A percentile compares a stretch with the other conserved stretches of the same genome.
These are phyloP conservation scores for Alnus glutinosa DNA, from an alignment of 306 rosid species.

Conservation along the genomic window DNA sequence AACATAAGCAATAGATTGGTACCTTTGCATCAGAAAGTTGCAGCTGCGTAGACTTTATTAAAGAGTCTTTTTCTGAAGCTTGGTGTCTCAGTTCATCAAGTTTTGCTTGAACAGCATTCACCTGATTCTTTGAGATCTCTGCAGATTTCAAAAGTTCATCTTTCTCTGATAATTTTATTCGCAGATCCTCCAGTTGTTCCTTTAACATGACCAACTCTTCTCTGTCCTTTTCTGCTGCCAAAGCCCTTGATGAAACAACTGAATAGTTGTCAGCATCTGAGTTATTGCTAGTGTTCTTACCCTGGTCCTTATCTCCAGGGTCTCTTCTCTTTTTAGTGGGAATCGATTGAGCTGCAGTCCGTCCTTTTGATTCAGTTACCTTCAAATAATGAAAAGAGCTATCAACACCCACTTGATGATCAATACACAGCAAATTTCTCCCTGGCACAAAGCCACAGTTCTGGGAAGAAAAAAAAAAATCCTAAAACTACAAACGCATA, in stretches of 20 bases:
- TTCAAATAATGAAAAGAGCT: constrained; percentile 30
- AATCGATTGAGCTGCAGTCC: constrained; percentile 65
- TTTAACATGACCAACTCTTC: constrained; percentile 65
- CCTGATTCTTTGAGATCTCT: constrained; percentile 62
- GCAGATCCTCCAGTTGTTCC: constrained; percentile 80
- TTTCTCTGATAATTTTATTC: constrained; percentile 63
- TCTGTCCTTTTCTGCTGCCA: constrained; percentile 57
- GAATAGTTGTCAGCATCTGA: constrained; percentile 57
- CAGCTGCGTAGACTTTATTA: constrained; percentile 59
- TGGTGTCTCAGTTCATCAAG: constrained; percentile 64
- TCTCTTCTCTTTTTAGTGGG: constrained; percentile 64
- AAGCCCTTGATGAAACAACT: constrained; percentile 57
- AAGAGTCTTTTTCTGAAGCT: constrained; percentile 66
- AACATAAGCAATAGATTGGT: constrained; percentile 1
- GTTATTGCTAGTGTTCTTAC: constrained; percentile 41
- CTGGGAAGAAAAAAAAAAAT: background rate
- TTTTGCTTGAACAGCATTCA: constrained; percentile 48
- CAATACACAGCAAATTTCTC: background rate
- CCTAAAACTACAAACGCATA: background rate
- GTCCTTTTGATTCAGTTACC: constrained; percentile 55
- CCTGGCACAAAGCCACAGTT: background rate
- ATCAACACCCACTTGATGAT: constrained; percentile 1
- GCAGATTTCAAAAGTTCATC: constrained; percentile 75
- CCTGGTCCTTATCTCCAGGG: constrained; percentile 57
- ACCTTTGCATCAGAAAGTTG: constrained; percentile 92